Conservation (phyloP, 2,329 filamentous ascomycete species). For the Diaporthe sp. region DNA sequence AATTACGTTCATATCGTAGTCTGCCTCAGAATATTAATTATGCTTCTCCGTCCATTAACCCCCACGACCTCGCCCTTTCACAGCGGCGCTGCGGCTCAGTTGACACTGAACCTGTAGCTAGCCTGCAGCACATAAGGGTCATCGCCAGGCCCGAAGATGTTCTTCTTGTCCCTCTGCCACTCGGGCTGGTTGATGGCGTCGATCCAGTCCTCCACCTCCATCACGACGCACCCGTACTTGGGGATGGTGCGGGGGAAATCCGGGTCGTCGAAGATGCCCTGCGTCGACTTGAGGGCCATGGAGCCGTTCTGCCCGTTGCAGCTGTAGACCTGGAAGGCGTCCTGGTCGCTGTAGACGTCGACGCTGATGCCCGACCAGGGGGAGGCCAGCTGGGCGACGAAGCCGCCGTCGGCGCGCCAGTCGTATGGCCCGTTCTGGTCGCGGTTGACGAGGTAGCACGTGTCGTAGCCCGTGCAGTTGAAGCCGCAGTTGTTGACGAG, state of each 20-base stretch:
- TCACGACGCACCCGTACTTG: slow-evolving; percentile 87
- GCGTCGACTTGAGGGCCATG: slow-evolving; percentile 77
- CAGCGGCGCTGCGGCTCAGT: slow-evolving; percentile 46
- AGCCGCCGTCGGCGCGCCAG: slow-evolving; percentile 71
- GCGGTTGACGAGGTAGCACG: slow-evolving; percentile 78
- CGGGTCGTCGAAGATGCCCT: slow-evolving; percentile 71
- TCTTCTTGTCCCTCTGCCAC: slow-evolving; percentile 79
- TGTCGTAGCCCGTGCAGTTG: slow-evolving; percentile 87
- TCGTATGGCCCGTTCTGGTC: slow-evolving; percentile 69
- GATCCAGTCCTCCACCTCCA: slow-evolving; percentile 95
- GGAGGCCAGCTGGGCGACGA: slow-evolving; percentile 77
- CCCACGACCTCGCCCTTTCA: not conserved
- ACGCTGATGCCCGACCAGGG: slow-evolving; percentile 86
- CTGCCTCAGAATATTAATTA: slow-evolving; percentile 27
- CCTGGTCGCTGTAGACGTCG: slow-evolving; percentile 86
- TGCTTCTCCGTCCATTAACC: not conserved
- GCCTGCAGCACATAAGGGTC: slow-evolving; percentile 75
- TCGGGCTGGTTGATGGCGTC: slow-evolving; percentile 93
- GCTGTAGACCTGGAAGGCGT: slow-evolving; percentile 89
- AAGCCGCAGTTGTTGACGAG: slow-evolving; percentile 82
- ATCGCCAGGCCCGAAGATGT: slow-evolving; percentile 72
- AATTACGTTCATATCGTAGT: not conserved
- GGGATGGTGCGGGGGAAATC: slow-evolving; percentile 74
- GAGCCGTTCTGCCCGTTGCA: slow-evolving; percentile 84
- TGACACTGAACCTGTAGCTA: slow-evolving; percentile 71